Evolutionary conservation across 2,329 filamentous ascomycete genomes (phyloP).

Genomic region (Calycina marina): DNA sequence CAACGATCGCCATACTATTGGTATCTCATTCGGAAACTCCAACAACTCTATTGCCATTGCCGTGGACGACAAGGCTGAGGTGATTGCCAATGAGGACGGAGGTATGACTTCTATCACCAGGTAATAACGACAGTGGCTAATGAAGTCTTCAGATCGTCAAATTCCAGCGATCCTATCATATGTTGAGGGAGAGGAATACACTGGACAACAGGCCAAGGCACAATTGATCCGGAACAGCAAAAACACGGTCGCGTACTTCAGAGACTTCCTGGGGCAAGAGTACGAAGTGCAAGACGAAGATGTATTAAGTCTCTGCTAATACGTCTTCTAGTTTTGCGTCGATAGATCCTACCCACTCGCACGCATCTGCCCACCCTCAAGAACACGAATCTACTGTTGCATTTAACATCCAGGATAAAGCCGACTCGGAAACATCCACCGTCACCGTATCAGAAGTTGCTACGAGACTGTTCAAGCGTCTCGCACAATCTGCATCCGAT

Average conservation of each 20-base stretch:
- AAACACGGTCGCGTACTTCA: conserved; percentile 92
- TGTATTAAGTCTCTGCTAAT: conserved; percentile 11
- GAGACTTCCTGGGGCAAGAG: conserved; percentile 91
- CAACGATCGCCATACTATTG: conserved; percentile 60
- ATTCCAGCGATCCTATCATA: conserved; percentile 93
- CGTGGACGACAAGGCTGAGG: conserved; percentile 84
- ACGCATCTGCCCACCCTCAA: conserved; percentile 81
- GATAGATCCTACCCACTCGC: conserved; percentile 90
- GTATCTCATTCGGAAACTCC: conserved; percentile 94
- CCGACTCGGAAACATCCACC: conserved; percentile 46
- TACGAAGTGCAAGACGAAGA: conserved; percentile 30
- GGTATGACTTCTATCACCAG: conserved; percentile 50
- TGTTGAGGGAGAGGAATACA: conserved; percentile 90
- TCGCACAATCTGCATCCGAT: conserved; percentile 73
- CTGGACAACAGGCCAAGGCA: conserved; percentile 85
- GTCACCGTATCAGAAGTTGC: conserved; percentile 69
- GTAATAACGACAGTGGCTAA: neutral
- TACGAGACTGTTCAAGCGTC: conserved; percentile 69
- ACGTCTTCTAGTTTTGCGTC: conserved; percentile 57
- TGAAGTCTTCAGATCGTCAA: conserved; percentile 58
- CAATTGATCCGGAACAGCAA: conserved; percentile 84
- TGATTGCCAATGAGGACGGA: conserved; percentile 98
- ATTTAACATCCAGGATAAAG: conserved; percentile 73
- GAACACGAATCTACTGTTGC: conserved; percentile 57
- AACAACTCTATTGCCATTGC: conserved; percentile 97